Evolutionary conservation across 495 filamentous ascomycete genomes (phyloP), one percentile per base, ranked within the genome.

Genomic region (Penicillium waksmanii): DNA sequence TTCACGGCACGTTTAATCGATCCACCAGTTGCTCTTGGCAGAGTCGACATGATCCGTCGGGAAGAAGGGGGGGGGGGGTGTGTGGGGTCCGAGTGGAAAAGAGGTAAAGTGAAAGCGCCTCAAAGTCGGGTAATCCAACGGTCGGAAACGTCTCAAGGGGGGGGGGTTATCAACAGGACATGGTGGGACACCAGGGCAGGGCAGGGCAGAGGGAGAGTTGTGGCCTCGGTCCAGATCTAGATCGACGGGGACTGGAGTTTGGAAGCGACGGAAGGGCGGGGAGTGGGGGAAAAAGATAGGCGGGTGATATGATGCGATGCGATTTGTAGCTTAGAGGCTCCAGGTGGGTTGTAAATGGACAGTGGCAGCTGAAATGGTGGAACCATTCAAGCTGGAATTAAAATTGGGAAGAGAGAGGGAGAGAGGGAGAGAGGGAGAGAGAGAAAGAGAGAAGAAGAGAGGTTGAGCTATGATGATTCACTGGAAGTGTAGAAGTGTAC

Each of bases 151-250:
- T 12, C 10, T 27, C 46, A 23, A 27, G 31, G 46, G 19, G 31
- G 46, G 19, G 15, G 46, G 23, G 44, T 50, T 48, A 27, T 48
- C 12, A 48, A 27, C 46, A 48, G 3, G 3, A 2, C 46, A 48
- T 48, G 46, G 21, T 48, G 46, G 46, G 46, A 48, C 38, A 56
- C 48, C 23, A 38, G 58, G 51, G 50, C 36, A 18, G 18, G 11
- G 36, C 46, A 47, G 33, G 27, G 27, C 43, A 19, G 57, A 27
- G 13, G 5, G 2, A 5, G 25, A 25, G 25, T 2, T 2, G 2
- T 2, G 31, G 55, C 65, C 65, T 70, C 62, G 67, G 65, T 63
- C 67, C 60, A 61, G 65, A 70, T 66, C 60, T 66, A 50, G 64
- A 67, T 65, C 58, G 58, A 63, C 53, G 49, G 51, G 15, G 21